A percentile compares a stretch with the other conserved stretches of the same genome.
phyloP scores from a whole-genome alignment of 2,329 filamentous ascomycete species.

The Penicillium brasilianum region DNA sequence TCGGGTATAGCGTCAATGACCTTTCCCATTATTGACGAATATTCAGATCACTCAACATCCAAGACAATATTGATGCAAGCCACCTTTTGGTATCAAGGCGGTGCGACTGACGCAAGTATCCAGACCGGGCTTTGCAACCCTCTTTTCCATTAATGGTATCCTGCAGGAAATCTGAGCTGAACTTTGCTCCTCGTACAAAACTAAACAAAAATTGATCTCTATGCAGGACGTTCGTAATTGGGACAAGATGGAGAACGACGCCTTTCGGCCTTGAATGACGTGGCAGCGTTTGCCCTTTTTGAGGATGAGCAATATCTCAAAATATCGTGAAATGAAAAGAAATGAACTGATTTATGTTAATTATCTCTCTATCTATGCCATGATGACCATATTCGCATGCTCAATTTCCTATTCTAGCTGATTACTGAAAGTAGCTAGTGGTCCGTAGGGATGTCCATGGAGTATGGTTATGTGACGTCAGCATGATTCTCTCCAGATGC shows the following conservation, averaged over 20 bases:
- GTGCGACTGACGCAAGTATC: neutral
- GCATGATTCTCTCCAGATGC: constrained; percentile 25
- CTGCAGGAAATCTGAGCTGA: neutral
- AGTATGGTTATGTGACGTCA: constrained; percentile 33
- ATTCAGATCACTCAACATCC: neutral
- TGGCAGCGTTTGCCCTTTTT: constrained; percentile 4
- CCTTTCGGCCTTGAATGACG: constrained; percentile 17
- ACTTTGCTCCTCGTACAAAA: neutral
- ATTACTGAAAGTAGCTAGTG: constrained; percentile 26
- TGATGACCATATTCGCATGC: neutral
- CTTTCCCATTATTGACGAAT: neutral
- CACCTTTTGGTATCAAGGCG: neutral
- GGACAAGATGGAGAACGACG: constrained; percentile 8
- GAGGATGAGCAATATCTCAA: neutral
- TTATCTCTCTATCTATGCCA: no score
- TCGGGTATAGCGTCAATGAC: neutral
- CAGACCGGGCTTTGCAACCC: neutral
- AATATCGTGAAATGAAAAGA: neutral
- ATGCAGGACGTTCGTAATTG: constrained; percentile 12
- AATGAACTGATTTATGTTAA: neutral
- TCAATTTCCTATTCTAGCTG: constrained; percentile 9
- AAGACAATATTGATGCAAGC: neutral
- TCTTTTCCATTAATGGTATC: constrained; percentile 5
- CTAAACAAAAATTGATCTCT: constrained; percentile 4
- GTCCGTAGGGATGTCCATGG: neutral